Evolutionary conservation across 1,139 yeast species (phyloP).

Genomic region (Yamadazyma taylorii): DNA sequence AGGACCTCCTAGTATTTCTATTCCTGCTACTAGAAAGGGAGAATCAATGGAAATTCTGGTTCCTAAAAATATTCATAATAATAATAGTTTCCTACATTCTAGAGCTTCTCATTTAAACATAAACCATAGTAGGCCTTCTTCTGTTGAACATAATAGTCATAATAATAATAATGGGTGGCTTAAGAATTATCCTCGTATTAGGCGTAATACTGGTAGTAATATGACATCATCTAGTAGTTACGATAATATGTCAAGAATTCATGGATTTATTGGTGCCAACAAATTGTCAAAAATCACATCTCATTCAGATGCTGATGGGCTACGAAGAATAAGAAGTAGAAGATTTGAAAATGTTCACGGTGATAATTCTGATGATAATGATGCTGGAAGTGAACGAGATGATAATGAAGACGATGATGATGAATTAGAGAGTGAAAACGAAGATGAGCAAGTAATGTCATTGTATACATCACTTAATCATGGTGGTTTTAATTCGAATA

Average conservation of each 20-base stretch:
- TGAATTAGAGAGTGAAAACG: constrained; percentile 41
- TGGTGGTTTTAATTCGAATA: constrained; percentile 19
- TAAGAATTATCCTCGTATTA: constrained; percentile 25
- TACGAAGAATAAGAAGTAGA: constrained; percentile 11
- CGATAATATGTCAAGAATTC: constrained; percentile 14
- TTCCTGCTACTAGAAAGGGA: constrained; percentile 79
- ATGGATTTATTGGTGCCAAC: constrained; percentile 13
- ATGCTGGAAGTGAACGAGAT: constrained; percentile 12
- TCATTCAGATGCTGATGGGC: constrained; percentile 11
- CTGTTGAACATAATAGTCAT: constrained; percentile 9
- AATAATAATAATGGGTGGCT: constrained; percentile 21
- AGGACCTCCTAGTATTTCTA: constrained; percentile 68
- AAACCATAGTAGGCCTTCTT: constrained; percentile 1
- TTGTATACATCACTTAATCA: constrained; percentile 44
- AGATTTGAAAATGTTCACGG: constrained; percentile 7
- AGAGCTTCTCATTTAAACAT: constrained; percentile 5
- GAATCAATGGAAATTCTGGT: constrained; percentile 72
- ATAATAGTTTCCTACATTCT: constrained; percentile 6
- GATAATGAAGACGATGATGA: constrained; percentile 17
- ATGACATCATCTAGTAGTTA: constrained; percentile 18
- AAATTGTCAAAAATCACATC: constrained; percentile 14
- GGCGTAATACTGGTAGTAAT: constrained; percentile 11
- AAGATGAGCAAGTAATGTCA: constrained; percentile 56
- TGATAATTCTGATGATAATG: constrained; percentile 4
- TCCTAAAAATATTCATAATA: constrained; percentile 17